Conservation (phyloP, 2,329 filamentous ascomycete genomes). For the Cyanodermella asteris region DNA sequence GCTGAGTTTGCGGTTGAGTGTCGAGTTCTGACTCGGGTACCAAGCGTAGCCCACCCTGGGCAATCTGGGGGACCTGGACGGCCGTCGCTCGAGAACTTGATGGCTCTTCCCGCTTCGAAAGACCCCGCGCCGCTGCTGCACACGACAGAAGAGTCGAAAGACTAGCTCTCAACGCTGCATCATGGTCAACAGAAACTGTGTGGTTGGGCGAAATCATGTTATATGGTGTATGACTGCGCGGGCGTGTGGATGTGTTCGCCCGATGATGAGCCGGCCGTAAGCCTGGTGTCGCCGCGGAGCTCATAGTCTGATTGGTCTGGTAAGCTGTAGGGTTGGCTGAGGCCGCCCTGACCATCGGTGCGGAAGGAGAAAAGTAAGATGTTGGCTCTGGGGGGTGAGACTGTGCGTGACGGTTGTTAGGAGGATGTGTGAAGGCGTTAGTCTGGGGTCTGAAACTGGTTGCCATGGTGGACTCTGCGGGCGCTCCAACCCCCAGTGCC, state of each 20-base stretch:
- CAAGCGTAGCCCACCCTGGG: constrained; percentile 25
- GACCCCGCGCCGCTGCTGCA: constrained; percentile 65
- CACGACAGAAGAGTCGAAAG: constrained; percentile 93
- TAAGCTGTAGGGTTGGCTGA: constrained; percentile 17
- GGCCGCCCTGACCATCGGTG: too few relatives aligned
- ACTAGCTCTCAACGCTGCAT: constrained; percentile 76
- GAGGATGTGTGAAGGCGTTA: constrained; percentile 77
- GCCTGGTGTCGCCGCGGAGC: constrained; percentile 16
- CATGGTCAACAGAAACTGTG: constrained; percentile 75
- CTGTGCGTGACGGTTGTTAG: too few relatives aligned
- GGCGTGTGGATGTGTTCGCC: too few relatives aligned
- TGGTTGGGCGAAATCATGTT: constrained; percentile 53
- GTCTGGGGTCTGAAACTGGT: constrained; percentile 65
- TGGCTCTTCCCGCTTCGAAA: constrained; percentile 38
- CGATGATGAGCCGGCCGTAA: too few relatives aligned
- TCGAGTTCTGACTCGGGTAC: constrained; percentile 36
- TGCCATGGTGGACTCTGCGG: too few relatives aligned
- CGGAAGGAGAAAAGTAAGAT: constrained; percentile 25
- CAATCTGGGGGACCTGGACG: constrained; percentile 6
- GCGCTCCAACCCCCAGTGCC: too few relatives aligned
- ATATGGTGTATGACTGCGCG: constrained; percentile 30
- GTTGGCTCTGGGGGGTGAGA: too few relatives aligned
- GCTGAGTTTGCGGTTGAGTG: constrained; percentile 18
- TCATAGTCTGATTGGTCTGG: too few relatives aligned
- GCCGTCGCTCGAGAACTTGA: constrained; percentile 14